phyloP scores from a whole-genome alignment of 148 eudicot genomes.

The Heliosperma pusillum region DNA sequence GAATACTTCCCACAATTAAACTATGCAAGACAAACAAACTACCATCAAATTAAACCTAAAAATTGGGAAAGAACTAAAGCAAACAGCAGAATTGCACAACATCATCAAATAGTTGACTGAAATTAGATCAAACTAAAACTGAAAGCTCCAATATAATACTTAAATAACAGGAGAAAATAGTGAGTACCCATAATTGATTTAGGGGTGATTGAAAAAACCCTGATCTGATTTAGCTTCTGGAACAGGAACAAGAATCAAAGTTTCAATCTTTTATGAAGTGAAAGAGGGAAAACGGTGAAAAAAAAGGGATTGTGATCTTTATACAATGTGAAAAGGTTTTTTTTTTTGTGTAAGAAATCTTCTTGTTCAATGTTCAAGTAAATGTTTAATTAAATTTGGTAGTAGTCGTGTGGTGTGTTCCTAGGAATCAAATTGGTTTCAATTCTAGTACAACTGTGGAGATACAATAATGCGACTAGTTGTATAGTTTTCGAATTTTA shows the following conservation, averaged over 20 bases:
- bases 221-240: slow-evolving; percentile 26
- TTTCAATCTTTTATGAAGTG: not conserved
- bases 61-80: slow-evolving; percentile 18
- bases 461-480: too few relatives aligned
- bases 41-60: slow-evolving; percentile 16
- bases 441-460: too few relatives aligned
- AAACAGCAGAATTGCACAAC: slow-evolving; percentile 1
- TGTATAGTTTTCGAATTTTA: too few relatives aligned
- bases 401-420: too few relatives aligned
- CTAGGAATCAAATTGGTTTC: too few relatives aligned
- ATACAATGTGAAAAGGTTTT: not conserved
- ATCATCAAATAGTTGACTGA: slow-evolving; percentile 19
- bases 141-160: not conserved
- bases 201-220: slow-evolving; percentile 23
- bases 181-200: slow-evolving; percentile 30
- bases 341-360: not conserved
- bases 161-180: not conserved
- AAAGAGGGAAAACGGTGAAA: not conserved
- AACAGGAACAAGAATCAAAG: slow-evolving; percentile 1
- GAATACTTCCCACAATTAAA: not conserved
- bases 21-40: not conserved
- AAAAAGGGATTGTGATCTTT: slow-evolving; percentile 6
- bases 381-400: too few relatives aligned
- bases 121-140: slow-evolving; percentile 10
- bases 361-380: too few relatives aligned